Conservation (phyloP, 495 filamentous ascomycete species). For the Penicillium cinerascens region DNA sequence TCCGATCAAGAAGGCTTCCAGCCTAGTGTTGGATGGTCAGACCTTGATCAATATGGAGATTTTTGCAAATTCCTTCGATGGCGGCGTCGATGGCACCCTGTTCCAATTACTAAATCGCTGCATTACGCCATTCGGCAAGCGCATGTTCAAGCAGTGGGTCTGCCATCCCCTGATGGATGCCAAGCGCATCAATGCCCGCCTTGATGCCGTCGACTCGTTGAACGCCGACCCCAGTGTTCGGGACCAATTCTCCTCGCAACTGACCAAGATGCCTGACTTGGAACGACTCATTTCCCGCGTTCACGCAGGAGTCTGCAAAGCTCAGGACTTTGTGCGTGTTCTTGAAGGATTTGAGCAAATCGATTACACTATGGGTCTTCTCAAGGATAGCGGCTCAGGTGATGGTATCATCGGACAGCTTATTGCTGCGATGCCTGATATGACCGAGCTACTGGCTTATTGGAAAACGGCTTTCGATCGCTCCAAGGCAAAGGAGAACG, state of each 20-base stretch:
- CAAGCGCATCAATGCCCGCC: constrained; percentile 82
- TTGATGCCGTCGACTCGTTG: constrained; percentile 92
- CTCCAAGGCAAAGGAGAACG: constrained; percentile 68
- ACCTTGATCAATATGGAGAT: constrained; percentile 97
- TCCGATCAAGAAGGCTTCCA: constrained; percentile 90
- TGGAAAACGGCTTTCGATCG: constrained; percentile 96
- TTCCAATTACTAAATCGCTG: constrained; percentile 91
- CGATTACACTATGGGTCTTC: constrained; percentile 79
- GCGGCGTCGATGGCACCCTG: constrained; percentile 76
- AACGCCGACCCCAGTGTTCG: constrained; percentile 76
- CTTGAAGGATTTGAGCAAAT: constrained; percentile 98
- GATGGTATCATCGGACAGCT: constrained; percentile 83
- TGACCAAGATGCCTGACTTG: constrained; percentile 89
- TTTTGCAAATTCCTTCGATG: constrained; percentile 91
- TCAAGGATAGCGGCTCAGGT: constrained; percentile 63
- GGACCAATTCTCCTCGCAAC: constrained; percentile 77
- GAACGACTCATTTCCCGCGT: constrained; percentile 93
- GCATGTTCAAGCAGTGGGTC: constrained; percentile 95
- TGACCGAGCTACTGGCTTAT: constrained; percentile 64
- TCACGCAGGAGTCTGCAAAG: constrained; percentile 82
- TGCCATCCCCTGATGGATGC: constrained; percentile 91
- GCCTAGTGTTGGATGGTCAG: constrained; percentile 91
- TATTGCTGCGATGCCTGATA: constrained; percentile 78
- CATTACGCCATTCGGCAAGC: constrained; percentile 95
- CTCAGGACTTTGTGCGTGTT: constrained; percentile 89